phyloP scores from a whole-genome alignment of 257 asterid species.

The Jaltomata sinuosa region DNA sequence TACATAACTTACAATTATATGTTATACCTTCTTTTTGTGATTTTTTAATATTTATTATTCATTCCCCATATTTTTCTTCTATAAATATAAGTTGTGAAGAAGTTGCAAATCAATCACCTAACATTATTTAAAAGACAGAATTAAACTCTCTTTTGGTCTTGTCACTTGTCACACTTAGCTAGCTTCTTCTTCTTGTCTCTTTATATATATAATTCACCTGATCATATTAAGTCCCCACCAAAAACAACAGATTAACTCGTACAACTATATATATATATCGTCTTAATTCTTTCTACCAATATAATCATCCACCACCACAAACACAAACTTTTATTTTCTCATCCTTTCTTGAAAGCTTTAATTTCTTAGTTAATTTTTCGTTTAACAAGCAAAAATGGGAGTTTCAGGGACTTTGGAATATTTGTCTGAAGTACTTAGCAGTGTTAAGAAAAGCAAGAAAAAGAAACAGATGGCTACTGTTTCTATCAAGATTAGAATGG shows the following conservation, averaged over 20 bases:
- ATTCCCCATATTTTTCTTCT: neutral
- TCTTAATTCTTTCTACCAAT: neutral
- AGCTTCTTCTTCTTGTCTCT: neutral
- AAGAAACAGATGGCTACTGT: constrained; percentile 53
- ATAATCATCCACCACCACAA: neutral
- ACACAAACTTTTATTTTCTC: neutral
- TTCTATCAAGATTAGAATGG: constrained; percentile 66
- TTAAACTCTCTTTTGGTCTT: neutral
- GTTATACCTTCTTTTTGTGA: too few relatives aligned
- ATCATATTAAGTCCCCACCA: neutral
- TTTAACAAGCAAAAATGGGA: constrained; percentile 36
- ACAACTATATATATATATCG: neutral
- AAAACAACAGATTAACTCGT: neutral
- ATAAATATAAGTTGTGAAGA: neutral
- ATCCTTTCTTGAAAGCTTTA: neutral
- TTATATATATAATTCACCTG: neutral
- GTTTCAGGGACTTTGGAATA: constrained; percentile 69
- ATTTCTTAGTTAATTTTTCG: neutral
- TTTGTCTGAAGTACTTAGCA: constrained; percentile 47
- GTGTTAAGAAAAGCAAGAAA: constrained; percentile 48
- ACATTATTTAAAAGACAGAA: neutral
- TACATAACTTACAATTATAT: too few relatives aligned
- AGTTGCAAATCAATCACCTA: neutral
- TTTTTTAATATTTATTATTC: neutral
- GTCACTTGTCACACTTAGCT: neutral